These are phyloP conservation scores for Arachis hypogaea DNA, from an alignment of 306 rosid species.

Conservation along the genomic window DNA sequence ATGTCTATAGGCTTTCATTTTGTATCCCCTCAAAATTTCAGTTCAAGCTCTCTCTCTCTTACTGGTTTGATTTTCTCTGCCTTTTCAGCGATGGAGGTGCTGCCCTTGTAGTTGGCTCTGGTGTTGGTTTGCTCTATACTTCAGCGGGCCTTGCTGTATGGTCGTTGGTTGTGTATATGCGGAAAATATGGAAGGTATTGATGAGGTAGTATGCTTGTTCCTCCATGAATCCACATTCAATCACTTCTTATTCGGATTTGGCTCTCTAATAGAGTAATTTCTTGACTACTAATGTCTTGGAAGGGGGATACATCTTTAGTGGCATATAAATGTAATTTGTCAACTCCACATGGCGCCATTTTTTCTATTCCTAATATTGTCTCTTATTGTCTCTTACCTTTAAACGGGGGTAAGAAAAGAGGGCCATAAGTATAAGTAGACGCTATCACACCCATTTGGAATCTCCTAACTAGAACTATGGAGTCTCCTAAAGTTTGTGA, in stretches of 20 bases:
- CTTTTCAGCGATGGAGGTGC: constrained; percentile 78
- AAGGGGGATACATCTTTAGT: constrained; percentile 37
- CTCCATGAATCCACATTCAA: constrained; percentile 35
- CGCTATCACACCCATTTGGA: not conserved
- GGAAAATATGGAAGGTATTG: constrained; percentile 84
- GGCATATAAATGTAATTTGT: constrained; percentile 37
- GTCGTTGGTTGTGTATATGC: constrained; percentile 86
- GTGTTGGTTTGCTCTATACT: constrained; percentile 79
- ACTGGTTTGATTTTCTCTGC: constrained; percentile 5
- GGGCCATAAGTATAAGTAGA: constrained; percentile 18
- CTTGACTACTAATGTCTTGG: constrained; percentile 25
- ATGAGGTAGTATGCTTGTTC: constrained; percentile 54
- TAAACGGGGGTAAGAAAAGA: not conserved
- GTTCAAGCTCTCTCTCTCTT: not conserved
- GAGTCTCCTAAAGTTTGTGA: not conserved
- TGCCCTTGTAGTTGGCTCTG: constrained; percentile 65
- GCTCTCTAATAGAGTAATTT: not conserved
- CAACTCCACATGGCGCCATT: constrained; percentile 13
- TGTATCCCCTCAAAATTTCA: constrained; percentile 10
- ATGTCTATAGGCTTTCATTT: constrained; percentile 3
- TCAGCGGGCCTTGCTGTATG: constrained; percentile 97
- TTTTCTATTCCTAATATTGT: constrained; percentile 28
- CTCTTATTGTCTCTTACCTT: not conserved
- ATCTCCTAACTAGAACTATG: constrained; percentile 4
- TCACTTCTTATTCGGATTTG: constrained; percentile 28